Conservation (phyloP, 2,329 filamentous ascomycete species). For the Macrophomina phaseolina region DNA sequence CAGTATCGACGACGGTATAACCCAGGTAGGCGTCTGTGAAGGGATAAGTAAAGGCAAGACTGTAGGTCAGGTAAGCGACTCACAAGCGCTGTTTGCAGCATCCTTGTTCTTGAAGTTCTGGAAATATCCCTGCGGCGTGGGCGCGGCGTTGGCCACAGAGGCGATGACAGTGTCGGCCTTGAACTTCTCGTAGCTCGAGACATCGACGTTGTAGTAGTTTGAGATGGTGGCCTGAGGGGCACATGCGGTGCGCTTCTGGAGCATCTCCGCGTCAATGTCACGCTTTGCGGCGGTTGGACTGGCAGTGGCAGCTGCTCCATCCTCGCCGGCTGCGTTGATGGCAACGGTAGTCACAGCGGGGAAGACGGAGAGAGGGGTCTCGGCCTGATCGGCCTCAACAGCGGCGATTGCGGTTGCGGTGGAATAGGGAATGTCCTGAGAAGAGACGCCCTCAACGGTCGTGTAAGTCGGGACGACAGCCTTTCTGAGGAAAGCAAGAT, state of each 20-base stretch:
- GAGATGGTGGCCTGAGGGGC: conserved; percentile 27
- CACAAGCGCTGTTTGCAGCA: conserved; percentile 6
- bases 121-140: conserved; percentile 3
- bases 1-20: background rate
- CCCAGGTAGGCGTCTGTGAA: background rate
- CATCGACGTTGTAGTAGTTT: conserved; percentile 16
- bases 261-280: background rate
- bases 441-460: conserved; percentile 10
- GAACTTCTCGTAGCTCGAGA: background rate
- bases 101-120: conserved; percentile 9
- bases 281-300: conserved; percentile 26
- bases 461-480: conserved; percentile 28
- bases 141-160: background rate
- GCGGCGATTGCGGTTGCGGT: conserved; percentile 27
- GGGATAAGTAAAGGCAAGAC: background rate
- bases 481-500: conserved; percentile 24
- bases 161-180: background rate
- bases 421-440: conserved; percentile 23
- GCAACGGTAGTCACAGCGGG: conserved; percentile 24
- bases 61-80: background rate
- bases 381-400: background rate
- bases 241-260: conserved; percentile 28
- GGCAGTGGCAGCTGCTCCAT: conserved; percentile 2
- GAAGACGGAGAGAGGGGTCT: conserved; percentile 27
- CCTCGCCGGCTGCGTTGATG: conserved; percentile 28